Base-by-base conservation (phyloP, 352 stramenopile genomes). In the Phytophthora cajani region DNA sequence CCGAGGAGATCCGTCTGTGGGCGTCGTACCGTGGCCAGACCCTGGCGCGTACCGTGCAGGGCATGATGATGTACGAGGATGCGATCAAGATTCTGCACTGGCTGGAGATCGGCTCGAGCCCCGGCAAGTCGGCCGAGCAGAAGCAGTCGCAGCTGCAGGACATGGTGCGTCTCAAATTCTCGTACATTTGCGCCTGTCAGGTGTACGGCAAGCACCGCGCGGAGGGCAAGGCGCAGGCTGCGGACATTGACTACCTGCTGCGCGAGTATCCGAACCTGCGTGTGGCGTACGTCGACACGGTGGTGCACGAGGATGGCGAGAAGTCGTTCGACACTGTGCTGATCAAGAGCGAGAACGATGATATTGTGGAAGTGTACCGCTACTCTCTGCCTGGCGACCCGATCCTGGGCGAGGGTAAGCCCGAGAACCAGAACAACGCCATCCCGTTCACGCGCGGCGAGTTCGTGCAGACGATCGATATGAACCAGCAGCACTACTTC, bases 401-500 rank as follows among this genome's bases (percentile, higher is more conserved):
- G 44, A 90, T 95, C 55, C 44, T 95, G 8, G 88, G 88, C 12
- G 87, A 95, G 68, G 88, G 87, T 40, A 95, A 95, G 64, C 87
- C 87, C 14, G 87, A 94, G 65, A 95, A 95, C 77, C 88, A 95
- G 71, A 95, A 95, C 75, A 93, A 94, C 50, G 88, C 85, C 5
- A 66, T 85, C 11, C 78, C 82, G 33, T 95, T 95, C 64, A 94
- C 88, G 8, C 87, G 87, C 47, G 88, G 88, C 47, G 88, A 95
- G 72, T 94, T 92, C 32, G 71, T 95, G 25, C 88, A 95, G 78
- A 93, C 87, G n/a, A 95, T 95, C 33, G 88, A 95, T 80, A 94
- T 94, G 88, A 95, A 95, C 73, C 88, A 95, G 75, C 78, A 95
- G 49, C 84, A 93, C 67, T 94, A 94, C 75, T 93, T 94, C 58